Base-by-base conservation (phyloP, 345 rosid genomes). In the Gossypium mustelinum region DNA sequence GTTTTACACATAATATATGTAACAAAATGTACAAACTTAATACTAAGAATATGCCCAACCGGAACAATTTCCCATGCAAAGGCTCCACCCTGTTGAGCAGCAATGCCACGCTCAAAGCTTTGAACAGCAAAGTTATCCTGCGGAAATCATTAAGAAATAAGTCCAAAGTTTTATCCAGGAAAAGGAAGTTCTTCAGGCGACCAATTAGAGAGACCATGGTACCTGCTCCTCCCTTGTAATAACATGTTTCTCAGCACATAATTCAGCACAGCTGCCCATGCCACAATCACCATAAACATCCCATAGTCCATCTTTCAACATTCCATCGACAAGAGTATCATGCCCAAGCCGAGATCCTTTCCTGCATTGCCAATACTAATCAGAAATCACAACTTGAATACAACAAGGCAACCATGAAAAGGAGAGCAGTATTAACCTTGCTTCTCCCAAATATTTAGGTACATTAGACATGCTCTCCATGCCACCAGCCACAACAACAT, bases 401-500 rank as follows among this genome's bases (percentile, higher is more conserved):
- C 16, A 29, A 29, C 56, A 68, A 22, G 27, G 51, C 39, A 70
- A 74, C 57, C 10, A 57, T 24, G n/a, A 39, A 68, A 11, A 17
- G 45, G 7, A 62, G 47, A 76, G 12, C n/a, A 48, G 63, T 57
- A 70, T 50, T 44, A 80, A 91, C 99, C 99, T 93, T 59, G 97
- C 99, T 83, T 93, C 98, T 39, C 90, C 90, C 54, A 95, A 55
- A 77, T 95, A 95, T 72, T 95, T 95, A 20, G 97, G 99, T n/a
- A 76, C 90, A 79, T 88, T 95, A 9, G 99, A 95, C 98, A 95
- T 95, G 88, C 88, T 93, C 81, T 95, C 98, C 98, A 92, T 95
- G 82, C 99, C 99, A 77, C 98, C 99, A 24, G 99, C 92, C 75
- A 95, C 97, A 66, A 95, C 94, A 39, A 91, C 85, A 29, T 95